Base-by-base conservation (phyloP, 768 basidiomycete genomes). In the Tylopilus sp. region DNA sequence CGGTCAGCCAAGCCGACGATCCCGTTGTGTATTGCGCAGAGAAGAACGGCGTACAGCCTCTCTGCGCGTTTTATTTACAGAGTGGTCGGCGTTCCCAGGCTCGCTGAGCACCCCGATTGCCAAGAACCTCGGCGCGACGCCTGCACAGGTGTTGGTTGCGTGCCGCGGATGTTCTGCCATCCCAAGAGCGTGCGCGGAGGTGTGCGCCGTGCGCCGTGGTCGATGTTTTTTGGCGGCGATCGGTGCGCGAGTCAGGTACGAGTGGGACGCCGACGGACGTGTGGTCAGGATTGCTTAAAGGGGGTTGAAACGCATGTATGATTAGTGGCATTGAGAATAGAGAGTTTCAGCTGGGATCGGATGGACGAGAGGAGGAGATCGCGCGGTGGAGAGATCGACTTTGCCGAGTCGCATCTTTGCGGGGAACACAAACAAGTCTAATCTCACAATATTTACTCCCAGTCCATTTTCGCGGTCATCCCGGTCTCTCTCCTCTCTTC, bases 121-220 rank as follows among this genome's bases (percentile, higher is more conserved):
- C 21, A 68, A 81, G 55, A 77, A 75, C 61, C 76, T 86, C 31
- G 72, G 74, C 30, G 86, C 83, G 6, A 85, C 86, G 1, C 74
- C 89, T 3, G 92, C 90, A 0, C 89, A 94, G 68, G 86, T 94
- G 33, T 77, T 94, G 50, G 72, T 96, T 55, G 88, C 89, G 1
- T 95, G 90, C 60, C 80, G 89, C 37, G 92, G 90, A 13, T 86
- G 84, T 69, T 84, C 84, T 10, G 86, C 93, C 56, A 90, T 93
- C 92, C 92, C 17, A 93, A 94, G 78, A 84, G 82, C 50, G 87
- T 91, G 25, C 76, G 85, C 52, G 76, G 85, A 63, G 71, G 77
- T 79, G 34, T 19, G 67, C 50, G 24, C 48, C n/a, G n/a, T 26
- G 30, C 6, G 7, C 37, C 30, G 41, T 31, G 3, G 22, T 4